Base-by-base conservation (phyloP, 768 basidiomycete genomes). In the Boletus subparvulus region DNA sequence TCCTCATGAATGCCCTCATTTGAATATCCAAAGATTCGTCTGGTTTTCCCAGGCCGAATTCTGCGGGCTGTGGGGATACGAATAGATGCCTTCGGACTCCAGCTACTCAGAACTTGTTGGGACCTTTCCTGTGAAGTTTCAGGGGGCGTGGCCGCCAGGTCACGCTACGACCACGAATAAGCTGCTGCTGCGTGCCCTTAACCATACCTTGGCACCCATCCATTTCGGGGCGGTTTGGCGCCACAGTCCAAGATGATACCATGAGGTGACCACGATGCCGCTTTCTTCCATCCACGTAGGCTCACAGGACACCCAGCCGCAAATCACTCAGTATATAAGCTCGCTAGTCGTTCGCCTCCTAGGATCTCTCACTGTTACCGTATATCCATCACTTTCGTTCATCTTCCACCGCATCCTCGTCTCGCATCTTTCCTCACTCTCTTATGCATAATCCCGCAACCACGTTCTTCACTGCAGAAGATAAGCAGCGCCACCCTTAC, bases 401-500 rank as follows among this genome's bases (percentile, higher is more conserved):
- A 30, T 55, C 57, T 24, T 36, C 44, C 33, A 35, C 56, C 16
- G 6, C 7, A n/a, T 58, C 45, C 52, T 49, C 43, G 42, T 52
- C 48, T 58, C 46, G 40, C 41, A 36, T 50, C 41, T 46, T 16
- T 7, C 50, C 28, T 13, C 30, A 52, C 55, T 43, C 54, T 45
- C 63, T 47, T n/a, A 72, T 72, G 70, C 70, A 72, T 58, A 60
- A 73, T 51, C 66, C 70, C 28, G 36, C 63, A 47, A 61, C 66
- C 58, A 55, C 70, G 6, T 70, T 73, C 60, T 72, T 73, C 72
- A 73, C 70, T 52, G 55, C 70, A 61, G 66, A 72, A 68, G 72
- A 72, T 65, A 73, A 73, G 62, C 72, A 73, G 62, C 70, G 70
- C 56, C 70, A 73, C 61, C 70, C 70, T 24, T 73, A 72, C 70